These are phyloP conservation scores for Ciborinia camelliae DNA, from an alignment of 2,329 filamentous ascomycete species.

Conservation along the genomic window DNA sequence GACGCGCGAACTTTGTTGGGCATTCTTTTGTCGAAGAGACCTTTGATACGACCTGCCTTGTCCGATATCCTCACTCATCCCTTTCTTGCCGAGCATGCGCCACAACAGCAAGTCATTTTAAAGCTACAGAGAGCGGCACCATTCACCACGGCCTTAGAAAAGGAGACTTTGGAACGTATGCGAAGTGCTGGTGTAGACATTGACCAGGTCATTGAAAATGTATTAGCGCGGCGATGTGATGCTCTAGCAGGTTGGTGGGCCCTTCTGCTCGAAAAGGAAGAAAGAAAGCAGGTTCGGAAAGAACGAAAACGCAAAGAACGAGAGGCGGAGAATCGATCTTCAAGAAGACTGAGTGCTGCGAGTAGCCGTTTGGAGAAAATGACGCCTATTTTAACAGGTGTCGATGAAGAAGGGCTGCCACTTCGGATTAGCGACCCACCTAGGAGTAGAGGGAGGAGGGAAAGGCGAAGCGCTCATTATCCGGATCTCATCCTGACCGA, in stretches of 20 bases:
- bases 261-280: slow-evolving; percentile 87
- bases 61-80: slow-evolving; percentile 84
- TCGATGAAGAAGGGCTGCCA: slow-evolving; percentile 68
- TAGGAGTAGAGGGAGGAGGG: slow-evolving; percentile 70
- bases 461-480: slow-evolving; percentile 68
- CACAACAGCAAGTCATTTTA: slow-evolving; percentile 84
- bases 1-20: slow-evolving; percentile 77
- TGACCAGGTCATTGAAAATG: slow-evolving; percentile 90
- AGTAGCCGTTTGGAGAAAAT: slow-evolving; percentile 82
- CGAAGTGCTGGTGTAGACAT: slow-evolving; percentile 90
- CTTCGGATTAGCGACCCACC: slow-evolving; percentile 50
- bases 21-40: slow-evolving; percentile 82
- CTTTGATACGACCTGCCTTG: slow-evolving; percentile 75
- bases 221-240: slow-evolving; percentile 85
- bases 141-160: slow-evolving; percentile 83
- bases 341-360: slow-evolving; percentile 81
- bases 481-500: slow-evolving; percentile 66
- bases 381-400: slow-evolving; percentile 71
- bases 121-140: slow-evolving; percentile 76
- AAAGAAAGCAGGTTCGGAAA: slow-evolving; percentile 74
- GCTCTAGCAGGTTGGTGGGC: slow-evolving; percentile 95
- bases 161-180: slow-evolving; percentile 89
- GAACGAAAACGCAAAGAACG: slow-evolving; percentile 82
- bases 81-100: slow-evolving; percentile 82
- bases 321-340: slow-evolving; percentile 74